A percentile compares a stretch with the other conserved stretches of the same genome.
These are phyloP conservation scores for Fusarium miscanthi DNA, from an alignment of 2,329 filamentous ascomycete genomes.

Conservation along the genomic window DNA sequence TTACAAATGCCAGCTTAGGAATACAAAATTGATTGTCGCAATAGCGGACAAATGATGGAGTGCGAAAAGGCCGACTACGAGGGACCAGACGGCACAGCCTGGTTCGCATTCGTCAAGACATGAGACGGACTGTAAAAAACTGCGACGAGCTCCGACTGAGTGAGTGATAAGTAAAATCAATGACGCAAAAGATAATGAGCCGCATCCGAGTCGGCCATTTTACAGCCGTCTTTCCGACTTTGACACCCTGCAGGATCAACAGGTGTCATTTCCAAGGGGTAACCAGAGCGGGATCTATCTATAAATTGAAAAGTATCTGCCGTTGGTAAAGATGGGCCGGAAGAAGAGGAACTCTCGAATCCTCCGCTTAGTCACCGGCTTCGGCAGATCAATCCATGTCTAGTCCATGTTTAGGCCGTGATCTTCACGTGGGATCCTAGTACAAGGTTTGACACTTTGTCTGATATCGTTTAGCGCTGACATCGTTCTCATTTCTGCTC, in stretches of 20 bases:
- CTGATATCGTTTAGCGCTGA: background rate
- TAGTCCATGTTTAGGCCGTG: background rate
- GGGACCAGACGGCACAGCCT: background rate
- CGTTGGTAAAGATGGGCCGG: slow-evolving; percentile 7
- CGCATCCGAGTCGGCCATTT: background rate
- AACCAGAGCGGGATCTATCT: background rate
- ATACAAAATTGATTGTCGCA: background rate
- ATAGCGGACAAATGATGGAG: background rate
- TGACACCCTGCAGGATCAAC: background rate
- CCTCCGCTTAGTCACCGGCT: slow-evolving; percentile 1
- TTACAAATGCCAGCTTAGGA: background rate
- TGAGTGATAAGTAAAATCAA: background rate
- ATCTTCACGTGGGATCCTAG: background rate
- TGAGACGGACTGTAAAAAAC: background rate
- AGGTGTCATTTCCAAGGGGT: background rate
- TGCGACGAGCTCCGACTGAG: background rate
- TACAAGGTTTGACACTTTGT: background rate
- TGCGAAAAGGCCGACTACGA: background rate
- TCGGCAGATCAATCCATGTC: background rate
- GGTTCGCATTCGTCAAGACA: background rate
- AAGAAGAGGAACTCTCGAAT: background rate
- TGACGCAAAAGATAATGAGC: background rate
- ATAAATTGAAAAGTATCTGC: background rate
- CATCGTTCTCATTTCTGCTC: background rate
- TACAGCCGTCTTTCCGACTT: background rate